Base-by-base conservation (phyloP, 768 basidiomycete species). In the Suillus subalutaceus region DNA sequence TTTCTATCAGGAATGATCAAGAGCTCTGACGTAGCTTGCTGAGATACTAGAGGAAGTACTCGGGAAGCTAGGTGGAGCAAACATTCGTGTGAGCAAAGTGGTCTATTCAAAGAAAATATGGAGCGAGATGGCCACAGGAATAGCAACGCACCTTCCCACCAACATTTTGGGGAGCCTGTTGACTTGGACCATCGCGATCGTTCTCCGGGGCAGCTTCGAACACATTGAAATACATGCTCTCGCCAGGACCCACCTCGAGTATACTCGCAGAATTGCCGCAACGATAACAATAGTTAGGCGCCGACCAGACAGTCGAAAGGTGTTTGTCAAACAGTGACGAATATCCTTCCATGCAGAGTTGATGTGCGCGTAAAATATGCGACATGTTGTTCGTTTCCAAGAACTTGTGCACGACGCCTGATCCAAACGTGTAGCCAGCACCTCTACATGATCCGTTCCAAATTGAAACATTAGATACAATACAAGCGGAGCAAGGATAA, bases 121-220 rank as follows among this genome's bases (percentile, higher is more conserved):
- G 23, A 13, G 18, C 9, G 6, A n/a, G 43, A 30, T 32, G 56
- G 16, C 62, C 23, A 60, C 6, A 41, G 6, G n/a, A 60, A 38
- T 35, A 30, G 20, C 41, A 32, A 68, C 70, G 52, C 79, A 92
- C 93, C 86, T 91, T 93, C 35, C 87, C 90, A 63, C 84, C 84
- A 56, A 84, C 87, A 73, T 82, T 92, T 75, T 92, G 91, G 8
- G 85, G 84, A 13, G 85, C 85, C 74, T 95, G 93, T 61, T 94
- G 91, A 68, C 74, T 87, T 1, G 95, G 94, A 4, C 94, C 94
- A 72, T 97, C 94, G 57, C 92, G 79, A 72, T 98, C 97, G 75
- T 99, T 99, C 79, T 99, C 97, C 6, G 97, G 97, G 2, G 97
- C 97, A 4, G 97, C 97, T 69, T 96, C 94, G 75, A 99, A 99